phyloP scores from a whole-genome alignment of 2,329 filamentous ascomycete species.

The Penicillium nordicum region DNA sequence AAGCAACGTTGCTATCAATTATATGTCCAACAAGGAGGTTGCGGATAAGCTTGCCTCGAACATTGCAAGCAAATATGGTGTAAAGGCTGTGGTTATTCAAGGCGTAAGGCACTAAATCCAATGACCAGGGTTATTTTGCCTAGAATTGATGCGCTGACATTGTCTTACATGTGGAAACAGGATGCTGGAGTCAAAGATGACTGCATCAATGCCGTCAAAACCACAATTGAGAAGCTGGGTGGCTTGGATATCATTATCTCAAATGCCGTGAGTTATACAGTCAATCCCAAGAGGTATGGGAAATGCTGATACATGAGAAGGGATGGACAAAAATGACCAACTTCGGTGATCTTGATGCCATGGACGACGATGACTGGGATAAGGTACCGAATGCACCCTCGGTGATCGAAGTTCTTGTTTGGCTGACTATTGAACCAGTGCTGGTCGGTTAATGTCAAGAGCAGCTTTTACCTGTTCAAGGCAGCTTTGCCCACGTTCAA shows the following conservation, averaged over 20 bases:
- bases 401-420: too few relatives aligned
- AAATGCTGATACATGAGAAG: constrained; percentile 28
- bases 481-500: constrained; percentile 59
- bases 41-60: constrained; percentile 59
- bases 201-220: constrained; percentile 57
- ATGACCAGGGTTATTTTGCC: neutral
- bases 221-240: constrained; percentile 59
- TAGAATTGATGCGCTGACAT: constrained; percentile 5
- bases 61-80: constrained; percentile 50
- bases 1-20: constrained; percentile 71
- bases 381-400: constrained; percentile 40
- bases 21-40: constrained; percentile 58
- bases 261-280: constrained; percentile 56
- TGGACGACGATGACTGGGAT: constrained; percentile 62
- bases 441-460: constrained; percentile 62
- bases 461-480: constrained; percentile 53
- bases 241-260: constrained; percentile 74
- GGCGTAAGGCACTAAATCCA: constrained; percentile 47
- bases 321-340: constrained; percentile 61
- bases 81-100: constrained; percentile 56
- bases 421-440: constrained; percentile 40
- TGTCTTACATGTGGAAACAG: constrained; percentile 25
- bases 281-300: neutral
- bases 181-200: constrained; percentile 62
- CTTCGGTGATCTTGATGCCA: constrained; percentile 57